A percentile compares a stretch with the other conserved stretches of the same genome.
phyloP scores from a whole-genome alignment of 2,329 filamentous ascomycete species.

The Diaporthe vexans region DNA sequence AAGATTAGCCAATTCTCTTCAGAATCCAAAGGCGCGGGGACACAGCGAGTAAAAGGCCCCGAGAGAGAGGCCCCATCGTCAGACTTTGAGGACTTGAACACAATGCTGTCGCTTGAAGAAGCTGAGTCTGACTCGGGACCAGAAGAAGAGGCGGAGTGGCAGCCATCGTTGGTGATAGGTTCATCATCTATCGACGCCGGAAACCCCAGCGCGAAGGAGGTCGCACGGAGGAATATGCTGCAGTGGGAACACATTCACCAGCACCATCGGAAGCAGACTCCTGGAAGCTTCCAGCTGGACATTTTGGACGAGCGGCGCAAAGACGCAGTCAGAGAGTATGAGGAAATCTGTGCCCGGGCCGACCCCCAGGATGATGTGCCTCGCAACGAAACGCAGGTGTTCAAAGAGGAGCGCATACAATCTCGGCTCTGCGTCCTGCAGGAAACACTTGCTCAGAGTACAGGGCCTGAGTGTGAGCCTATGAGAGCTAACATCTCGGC shows the following conservation, averaged over 20 bases:
- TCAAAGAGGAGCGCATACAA: conserved; percentile 48
- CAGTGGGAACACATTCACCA: conserved; percentile 48
- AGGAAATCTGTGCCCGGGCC: conserved; percentile 26
- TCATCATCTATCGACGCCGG: conserved; percentile 49
- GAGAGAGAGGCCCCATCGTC: not conserved
- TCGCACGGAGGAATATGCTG: conserved; percentile 54
- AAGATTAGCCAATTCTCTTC: not conserved
- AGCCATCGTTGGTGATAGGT: conserved; percentile 52
- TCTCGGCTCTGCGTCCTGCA: conserved; percentile 51
- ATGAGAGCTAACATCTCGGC: conserved; percentile 58
- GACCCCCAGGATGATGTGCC: conserved; percentile 14
- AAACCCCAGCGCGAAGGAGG: conserved; percentile 53
- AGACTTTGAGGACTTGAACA: not conserved
- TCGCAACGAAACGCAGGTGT: conserved; percentile 43
- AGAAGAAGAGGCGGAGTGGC: conserved; percentile 48
- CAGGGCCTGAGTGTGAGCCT: conserved; percentile 47
- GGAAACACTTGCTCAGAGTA: conserved; percentile 8
- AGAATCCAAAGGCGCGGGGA: not conserved
- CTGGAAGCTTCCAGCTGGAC: not conserved
- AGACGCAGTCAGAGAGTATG: conserved; percentile 26
- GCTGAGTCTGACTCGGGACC: not conserved
- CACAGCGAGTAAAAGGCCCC: not conserved
- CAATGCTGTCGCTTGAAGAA: not conserved
- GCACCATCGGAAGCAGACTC: conserved; percentile 18
- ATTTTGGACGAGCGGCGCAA: not conserved